Conservation (phyloP, 305 asterid species). For the Solanum chacoense region DNA sequence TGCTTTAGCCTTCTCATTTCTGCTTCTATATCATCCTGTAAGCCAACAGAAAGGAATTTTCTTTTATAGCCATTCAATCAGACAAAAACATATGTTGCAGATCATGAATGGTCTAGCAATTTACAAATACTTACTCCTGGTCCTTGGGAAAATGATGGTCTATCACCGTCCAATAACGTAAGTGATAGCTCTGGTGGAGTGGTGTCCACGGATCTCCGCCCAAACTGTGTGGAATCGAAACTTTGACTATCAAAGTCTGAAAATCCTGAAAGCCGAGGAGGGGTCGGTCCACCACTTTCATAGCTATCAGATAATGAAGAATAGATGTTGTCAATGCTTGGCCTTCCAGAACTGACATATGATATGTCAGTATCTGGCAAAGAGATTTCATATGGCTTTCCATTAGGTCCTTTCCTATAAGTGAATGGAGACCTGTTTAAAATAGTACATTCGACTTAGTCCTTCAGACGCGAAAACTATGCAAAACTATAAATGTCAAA, state of each 20-base stretch:
- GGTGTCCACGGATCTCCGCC: constrained; percentile 4
- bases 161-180: constrained; percentile 1
- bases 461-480: not conserved
- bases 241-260: constrained; percentile 12
- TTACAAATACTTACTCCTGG: constrained; percentile 3
- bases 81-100: not conserved
- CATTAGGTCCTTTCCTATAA: constrained; percentile 18
- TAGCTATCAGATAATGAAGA: constrained; percentile 12
- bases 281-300: constrained; percentile 11
- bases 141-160: not conserved
- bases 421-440: constrained; percentile 16
- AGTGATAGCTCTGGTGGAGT: not conserved
- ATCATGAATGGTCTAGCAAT: not conserved
- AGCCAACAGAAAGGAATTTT: not conserved
- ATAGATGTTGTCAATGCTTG: constrained; percentile 7
- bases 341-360: constrained; percentile 12
- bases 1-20: constrained; percentile 74
- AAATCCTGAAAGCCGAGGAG: constrained; percentile 13
- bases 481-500: not conserved
- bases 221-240: constrained; percentile 8
- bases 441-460: constrained; percentile 5
- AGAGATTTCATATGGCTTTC: constrained; percentile 14
- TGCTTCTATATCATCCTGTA: constrained; percentile 63
- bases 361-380: constrained; percentile 15
- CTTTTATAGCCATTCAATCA: not conserved